Base-by-base conservation (phyloP, 139 green algal genomes). In the Edaphochlamys debaryana region DNA sequence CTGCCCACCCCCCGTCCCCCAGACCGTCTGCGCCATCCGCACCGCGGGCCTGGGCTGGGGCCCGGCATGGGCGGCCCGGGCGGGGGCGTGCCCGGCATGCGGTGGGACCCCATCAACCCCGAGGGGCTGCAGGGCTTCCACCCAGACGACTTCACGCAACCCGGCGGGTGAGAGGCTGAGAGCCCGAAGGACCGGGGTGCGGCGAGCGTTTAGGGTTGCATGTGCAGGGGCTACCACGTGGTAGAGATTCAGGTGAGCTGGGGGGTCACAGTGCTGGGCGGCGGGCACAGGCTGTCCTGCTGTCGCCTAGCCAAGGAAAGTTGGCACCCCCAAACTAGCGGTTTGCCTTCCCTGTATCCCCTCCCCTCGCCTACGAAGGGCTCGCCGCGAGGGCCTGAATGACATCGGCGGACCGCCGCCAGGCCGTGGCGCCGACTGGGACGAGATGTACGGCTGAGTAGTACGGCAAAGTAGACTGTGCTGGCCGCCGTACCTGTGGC, bases 371-470 rank as follows among this genome's bases (percentile, higher is more conserved):
- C 38, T 25, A 34, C 64, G 75, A 84, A 75, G 68, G 20, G 19
- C 0, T 4, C 73, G 62, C 13, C 8, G 4, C 27, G 78, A 66
- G 30, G 71, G 62, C 34, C 67, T 89, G 5, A 76, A 92, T 37
- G 88, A 92, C 79, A 87, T 92, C 58, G 81, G 77, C 40, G 73
- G 58, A 15, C 88, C 88, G 23, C 63, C 52, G 13, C 88, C 88
- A 25, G 88, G 88, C 6, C 69, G 85, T 1, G 85, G 82, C 0
- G 34, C 85, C 34, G 85, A 92, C 41, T 92, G 85, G 85, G 88
- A 92, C 63, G 40, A 72, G 45, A 92, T 92, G 88, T 92, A 81
- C 70, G 88, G 88, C 6, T 91, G 56, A 63, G 50, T n/a, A n/a
- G n/a, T n/a, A n/a, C n/a, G n/a, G n/a, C n/a, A n/a, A n/a, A n/a